phyloP scores from a whole-genome alignment of 2,329 filamentous ascomycete species.

The Sporothrix dimorphospora region DNA sequence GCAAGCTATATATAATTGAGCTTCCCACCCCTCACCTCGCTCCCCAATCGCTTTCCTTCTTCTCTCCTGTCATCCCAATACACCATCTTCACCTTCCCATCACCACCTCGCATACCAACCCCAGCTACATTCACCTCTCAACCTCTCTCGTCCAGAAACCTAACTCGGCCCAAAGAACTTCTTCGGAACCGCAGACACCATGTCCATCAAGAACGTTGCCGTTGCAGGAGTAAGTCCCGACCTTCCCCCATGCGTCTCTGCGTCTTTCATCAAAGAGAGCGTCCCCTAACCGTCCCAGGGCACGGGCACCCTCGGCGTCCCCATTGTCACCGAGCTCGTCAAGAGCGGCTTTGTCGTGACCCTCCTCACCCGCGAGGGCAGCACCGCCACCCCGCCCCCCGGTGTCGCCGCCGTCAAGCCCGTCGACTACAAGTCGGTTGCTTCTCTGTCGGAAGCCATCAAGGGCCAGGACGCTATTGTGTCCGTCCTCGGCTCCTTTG shows the following conservation, averaged over 20 bases:
- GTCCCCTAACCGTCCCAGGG: conserved; percentile 35
- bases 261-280: background rate
- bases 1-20: conserved; percentile 10
- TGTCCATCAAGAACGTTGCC: conserved; percentile 43
- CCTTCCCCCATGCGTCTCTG: background rate
- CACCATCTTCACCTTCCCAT: background rate
- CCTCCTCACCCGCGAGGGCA: conserved; percentile 53
- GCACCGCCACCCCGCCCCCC: conserved; percentile 42
- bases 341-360: conserved; percentile 52
- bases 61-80: background rate
- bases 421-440: conserved; percentile 48
- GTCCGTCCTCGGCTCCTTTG: conserved; percentile 50
- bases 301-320: conserved; percentile 41
- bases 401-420: conserved; percentile 47
- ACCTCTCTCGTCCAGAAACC: background rate
- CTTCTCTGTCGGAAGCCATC: conserved; percentile 48
- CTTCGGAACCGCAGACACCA: conserved; percentile 25
- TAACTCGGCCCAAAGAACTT: conserved; percentile 13
- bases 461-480: conserved; percentile 56
- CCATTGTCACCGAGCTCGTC: conserved; percentile 41
- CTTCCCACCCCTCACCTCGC: background rate
- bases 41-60: background rate
- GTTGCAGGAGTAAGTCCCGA: conserved; percentile 43
- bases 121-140: background rate
- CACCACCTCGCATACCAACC: background rate